Evolutionary conservation across 2,329 filamentous ascomycete species (phyloP).

Genomic region (Gliomastix tumulicola): DNA sequence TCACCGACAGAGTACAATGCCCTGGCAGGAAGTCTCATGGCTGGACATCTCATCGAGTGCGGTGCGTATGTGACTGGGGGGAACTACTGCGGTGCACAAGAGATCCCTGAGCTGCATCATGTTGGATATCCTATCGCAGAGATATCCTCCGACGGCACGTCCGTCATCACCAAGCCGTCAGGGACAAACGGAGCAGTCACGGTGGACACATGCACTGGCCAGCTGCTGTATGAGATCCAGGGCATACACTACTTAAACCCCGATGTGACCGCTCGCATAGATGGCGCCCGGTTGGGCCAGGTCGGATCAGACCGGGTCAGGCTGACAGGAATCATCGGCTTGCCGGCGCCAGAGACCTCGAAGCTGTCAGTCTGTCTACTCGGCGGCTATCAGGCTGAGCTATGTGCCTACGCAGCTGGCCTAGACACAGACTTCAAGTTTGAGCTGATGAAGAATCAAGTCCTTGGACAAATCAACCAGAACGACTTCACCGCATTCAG

Average conservation of each 20-base stretch:
- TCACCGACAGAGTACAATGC: constrained; percentile 31
- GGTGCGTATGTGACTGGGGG: constrained; percentile 41
- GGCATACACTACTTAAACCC: constrained; percentile 31
- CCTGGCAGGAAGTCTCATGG: constrained; percentile 38
- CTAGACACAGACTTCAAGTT: constrained; percentile 17
- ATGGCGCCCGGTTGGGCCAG: constrained; percentile 26
- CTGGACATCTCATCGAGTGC: constrained; percentile 44
- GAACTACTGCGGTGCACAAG: constrained; percentile 37
- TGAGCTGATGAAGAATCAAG: constrained; percentile 14
- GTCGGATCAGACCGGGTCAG: constrained; percentile 12
- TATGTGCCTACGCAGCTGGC: constrained; percentile 12
- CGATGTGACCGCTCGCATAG: constrained; percentile 28
- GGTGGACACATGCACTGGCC: constrained; percentile 19
- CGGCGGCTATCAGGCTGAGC: constrained; percentile 29
- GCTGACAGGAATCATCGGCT: constrained; percentile 26
- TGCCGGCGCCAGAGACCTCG: constrained; percentile 27
- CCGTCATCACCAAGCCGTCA: constrained; percentile 22
- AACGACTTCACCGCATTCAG: constrained; percentile 16
- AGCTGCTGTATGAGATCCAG: constrained; percentile 34
- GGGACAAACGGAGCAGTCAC: constrained; percentile 20
- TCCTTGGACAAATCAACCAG: constrained; percentile 12
- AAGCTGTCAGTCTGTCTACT: constrained; percentile 29
- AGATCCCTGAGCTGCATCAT: constrained; percentile 10
- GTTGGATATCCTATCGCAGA: constrained; percentile 22
- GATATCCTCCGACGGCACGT: constrained; percentile 16